Base-by-base conservation (phyloP, 306 rosid species). In the Elaeagnus macrophylla region DNA sequence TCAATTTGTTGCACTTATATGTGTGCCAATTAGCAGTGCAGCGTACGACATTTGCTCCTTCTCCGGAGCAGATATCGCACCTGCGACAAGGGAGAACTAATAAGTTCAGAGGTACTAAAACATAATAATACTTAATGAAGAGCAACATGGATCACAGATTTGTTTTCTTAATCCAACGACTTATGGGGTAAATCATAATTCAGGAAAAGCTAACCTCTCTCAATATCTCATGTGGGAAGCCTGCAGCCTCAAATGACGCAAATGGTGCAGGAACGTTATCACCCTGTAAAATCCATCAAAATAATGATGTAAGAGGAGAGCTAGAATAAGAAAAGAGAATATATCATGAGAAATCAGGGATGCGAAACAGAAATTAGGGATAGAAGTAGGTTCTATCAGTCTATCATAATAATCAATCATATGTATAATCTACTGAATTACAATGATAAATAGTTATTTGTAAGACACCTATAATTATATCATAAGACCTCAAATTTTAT, bases 41-140 rank as follows among this genome's bases (percentile, higher is more conserved):
- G 99, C 96, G 99, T 93, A 93, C 99, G 99, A 93, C 99, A 93
- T 93, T 82, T 93, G 99, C 99, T 93, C 99, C 99, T 79, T 94
- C 95, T 67, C 96, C 68, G 96, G 99, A 93, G 99, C 99, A 93
- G 84, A 93, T 93, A 93, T 93, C 99, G 99, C 96, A 93, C 95
- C 99, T 93, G 99, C 99, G 95, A 93, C 94, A 91, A 91, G 93
- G 65, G 88, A 89, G 75, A 81, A 76, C 72, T 79, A 37, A 82
- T 81, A 75, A 87, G 96, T 84, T 84, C 68, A 76, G 74, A 84
- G 73, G 71, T 68, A 67, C 69, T 37, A 65, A 63, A 72, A 56
- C 59, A 46, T 39, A 55, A 39, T 48, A 60, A 70, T 48, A 38
- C 56, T 54, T 51, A 64, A 39, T 49, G 25, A 25, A 38, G 47